Evolutionary conservation across 345 rosid genomes (phyloP).

Genomic region (Syzygium aromaticum): DNA sequence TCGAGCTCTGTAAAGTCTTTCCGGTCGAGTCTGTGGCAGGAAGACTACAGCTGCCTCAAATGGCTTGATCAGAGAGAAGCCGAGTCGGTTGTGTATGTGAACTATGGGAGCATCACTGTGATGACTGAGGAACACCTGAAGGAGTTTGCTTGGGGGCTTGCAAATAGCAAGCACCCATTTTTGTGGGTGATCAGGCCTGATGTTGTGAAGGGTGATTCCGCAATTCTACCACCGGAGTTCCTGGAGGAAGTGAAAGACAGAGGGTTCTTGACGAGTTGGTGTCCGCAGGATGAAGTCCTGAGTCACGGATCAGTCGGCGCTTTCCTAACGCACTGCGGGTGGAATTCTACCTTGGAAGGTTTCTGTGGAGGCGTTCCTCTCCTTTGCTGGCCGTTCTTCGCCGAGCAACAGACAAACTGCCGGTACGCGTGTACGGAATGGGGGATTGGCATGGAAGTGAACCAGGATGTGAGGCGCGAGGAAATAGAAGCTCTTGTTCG

Average conservation of each 20-base stretch:
- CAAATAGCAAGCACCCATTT: slow-evolving; percentile 17
- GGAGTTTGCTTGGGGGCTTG: slow-evolving; percentile 32
- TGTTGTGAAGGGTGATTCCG: slow-evolving; percentile 13
- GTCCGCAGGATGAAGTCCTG: slow-evolving; percentile 12
- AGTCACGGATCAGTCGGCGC: slow-evolving; percentile 12
- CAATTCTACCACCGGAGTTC: slow-evolving; percentile 7
- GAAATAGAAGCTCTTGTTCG: slow-evolving; percentile 5
- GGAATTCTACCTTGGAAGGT: slow-evolving; percentile 21
- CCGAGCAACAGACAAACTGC: slow-evolving; percentile 18
- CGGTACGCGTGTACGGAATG: slow-evolving; percentile 8
- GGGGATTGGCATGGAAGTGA: slow-evolving; percentile 21
- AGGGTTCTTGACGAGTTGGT: slow-evolving; percentile 20
- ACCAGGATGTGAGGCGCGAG: slow-evolving; percentile 8
- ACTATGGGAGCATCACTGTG: slow-evolving; percentile 8
- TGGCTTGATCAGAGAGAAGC: slow-evolving; percentile 9
- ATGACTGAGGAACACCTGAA: slow-evolving; percentile 9
- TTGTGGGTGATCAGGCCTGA: slow-evolving; percentile 23
- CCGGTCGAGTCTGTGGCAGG: slow-evolving; percentile 1
- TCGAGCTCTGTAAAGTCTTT: not conserved
- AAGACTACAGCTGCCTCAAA: slow-evolving; percentile 8
- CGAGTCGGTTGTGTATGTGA: slow-evolving; percentile 13
- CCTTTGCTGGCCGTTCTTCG: slow-evolving; percentile 24
- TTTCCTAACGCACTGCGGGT: slow-evolving; percentile 25
- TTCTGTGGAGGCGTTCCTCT: slow-evolving; percentile 11
- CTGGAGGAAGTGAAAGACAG: slow-evolving; percentile 7